Evolutionary conservation across 2,329 filamentous ascomycete genomes (phyloP).

Genomic region (Stagonosporopsis tanaceti): DNA sequence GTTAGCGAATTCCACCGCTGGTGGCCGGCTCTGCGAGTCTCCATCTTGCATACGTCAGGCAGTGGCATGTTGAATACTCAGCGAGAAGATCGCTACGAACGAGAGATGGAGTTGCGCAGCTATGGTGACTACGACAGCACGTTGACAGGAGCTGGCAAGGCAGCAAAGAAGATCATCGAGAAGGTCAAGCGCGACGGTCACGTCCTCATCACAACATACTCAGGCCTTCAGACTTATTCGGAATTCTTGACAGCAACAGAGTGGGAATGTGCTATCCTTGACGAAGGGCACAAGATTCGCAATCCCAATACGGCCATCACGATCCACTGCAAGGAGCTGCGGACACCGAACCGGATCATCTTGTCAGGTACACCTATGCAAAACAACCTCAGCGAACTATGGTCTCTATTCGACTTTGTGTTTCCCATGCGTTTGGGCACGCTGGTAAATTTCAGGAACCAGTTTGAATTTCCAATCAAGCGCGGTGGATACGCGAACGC

Average conservation of each 20-base stretch:
- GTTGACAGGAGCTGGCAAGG: slow-evolving; percentile 66
- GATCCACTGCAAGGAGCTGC: slow-evolving; percentile 91
- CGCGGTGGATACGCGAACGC: slow-evolving; percentile 95
- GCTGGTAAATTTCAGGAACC: slow-evolving; percentile 84
- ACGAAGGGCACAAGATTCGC: slow-evolving; percentile 97
- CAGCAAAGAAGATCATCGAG: slow-evolving; percentile 81
- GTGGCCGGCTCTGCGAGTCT: slow-evolving; percentile 99
- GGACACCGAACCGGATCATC: slow-evolving; percentile 89
- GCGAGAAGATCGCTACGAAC: slow-evolving; percentile 68
- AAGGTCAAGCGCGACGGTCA: slow-evolving; percentile 85
- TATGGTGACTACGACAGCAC: slow-evolving; percentile 56
- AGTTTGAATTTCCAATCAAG: slow-evolving; percentile 94
- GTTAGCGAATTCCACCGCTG: slow-evolving; percentile 98
- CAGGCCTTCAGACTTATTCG: slow-evolving; percentile 91
- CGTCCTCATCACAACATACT: slow-evolving; percentile 94
- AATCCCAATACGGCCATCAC: slow-evolving; percentile 96
- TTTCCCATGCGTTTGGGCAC: slow-evolving; percentile 96
- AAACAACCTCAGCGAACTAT: slow-evolving; percentile 93
- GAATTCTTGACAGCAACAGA: slow-evolving; percentile 81
- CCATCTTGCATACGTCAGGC: slow-evolving; percentile 92
- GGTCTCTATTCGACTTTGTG: slow-evolving; percentile 97
- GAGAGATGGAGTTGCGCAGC: slow-evolving; percentile 60
- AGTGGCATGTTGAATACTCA: slow-evolving; percentile 91
- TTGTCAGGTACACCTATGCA: slow-evolving; percentile 97
- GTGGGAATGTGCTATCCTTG: slow-evolving; percentile 93